A percentile compares a stretch with the other conserved stretches of the same genome.
Evolutionary conservation across 768 basidiomycete species (phyloP).

Genomic region (Naganishia randhawae): DNA sequence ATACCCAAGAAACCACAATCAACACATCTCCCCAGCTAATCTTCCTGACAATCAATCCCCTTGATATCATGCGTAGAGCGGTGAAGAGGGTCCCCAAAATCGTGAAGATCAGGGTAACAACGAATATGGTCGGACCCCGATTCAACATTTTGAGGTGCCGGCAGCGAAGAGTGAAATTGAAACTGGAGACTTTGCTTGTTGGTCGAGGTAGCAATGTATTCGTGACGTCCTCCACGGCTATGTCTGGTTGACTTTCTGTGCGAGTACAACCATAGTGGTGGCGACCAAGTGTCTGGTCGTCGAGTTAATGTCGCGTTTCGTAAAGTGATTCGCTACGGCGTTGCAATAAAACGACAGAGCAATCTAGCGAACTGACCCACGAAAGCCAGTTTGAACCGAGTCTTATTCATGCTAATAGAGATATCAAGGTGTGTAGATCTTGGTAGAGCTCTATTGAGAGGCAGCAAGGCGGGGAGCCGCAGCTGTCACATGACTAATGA

Average conservation of each 20-base stretch:
- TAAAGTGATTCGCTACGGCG: no score
- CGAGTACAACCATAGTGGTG: not conserved
- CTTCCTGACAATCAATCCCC: conserved; percentile 36
- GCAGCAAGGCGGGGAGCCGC: not conserved
- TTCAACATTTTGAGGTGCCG: not conserved
- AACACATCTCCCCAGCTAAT: conserved; percentile 39
- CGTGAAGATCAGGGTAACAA: conserved; percentile 38
- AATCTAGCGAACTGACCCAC: not conserved
- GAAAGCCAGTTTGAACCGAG: not conserved
- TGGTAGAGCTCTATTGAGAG: not conserved
- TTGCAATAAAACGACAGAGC: not conserved
- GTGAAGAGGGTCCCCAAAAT: conserved; percentile 41
- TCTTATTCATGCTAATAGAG: conserved; percentile 1
- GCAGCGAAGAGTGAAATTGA: not conserved
- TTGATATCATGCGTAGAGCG: conserved; percentile 39
- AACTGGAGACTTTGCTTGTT: not conserved
- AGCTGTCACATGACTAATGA: not conserved
- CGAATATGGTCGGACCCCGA: conserved; percentile 36
- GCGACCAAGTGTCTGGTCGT: not conserved
- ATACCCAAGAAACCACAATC: conserved; percentile 43
- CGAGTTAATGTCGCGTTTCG: no score
- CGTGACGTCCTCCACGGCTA: not conserved
- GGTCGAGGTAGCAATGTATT: not conserved
- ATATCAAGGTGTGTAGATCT: not conserved
- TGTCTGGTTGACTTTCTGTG: not conserved